Base-by-base conservation (phyloP, 1,284 basidiomycete species). In the Fomitiporia mediterranea region DNA sequence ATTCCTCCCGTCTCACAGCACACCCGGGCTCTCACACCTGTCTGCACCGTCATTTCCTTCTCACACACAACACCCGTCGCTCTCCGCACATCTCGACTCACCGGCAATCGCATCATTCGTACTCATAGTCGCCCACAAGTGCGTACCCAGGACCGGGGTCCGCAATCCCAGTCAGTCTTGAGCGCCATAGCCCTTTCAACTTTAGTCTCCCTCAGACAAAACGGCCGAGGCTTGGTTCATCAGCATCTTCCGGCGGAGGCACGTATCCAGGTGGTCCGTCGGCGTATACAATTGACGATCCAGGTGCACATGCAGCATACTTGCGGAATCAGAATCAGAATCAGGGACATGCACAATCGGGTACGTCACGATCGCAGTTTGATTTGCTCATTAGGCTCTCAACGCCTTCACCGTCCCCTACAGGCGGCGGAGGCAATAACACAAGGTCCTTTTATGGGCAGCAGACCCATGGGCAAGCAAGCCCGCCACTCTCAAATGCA, bases 121-220 rank as follows among this genome's bases (percentile, higher is more conserved):
- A 50, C 32, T 46, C 52, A 2, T 49, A 23, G 3, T 37, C 47
- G 1, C 30, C 47, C 49, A 27, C 55, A 19, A 21, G 48, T 30
- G 17, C 23, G 21, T 21, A 30, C 11, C 25, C 48, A 32, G 27
- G 28, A 13, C 38, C 40, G n/a, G 25, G 25, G 15, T 32, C 30
- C 52, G 21, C 52, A 8, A 28, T 58, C 32, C 56, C 56, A 15
- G 56, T 58, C 13, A 54, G 52, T 5, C 52, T 58, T 9, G 56
- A 54, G 23, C 56, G 56, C 23, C 43, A 2, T 23, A 28, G n/a
- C 17, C 40, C 17, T n/a, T 35, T 27, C 32, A 49, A 23, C 32
- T n/a, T 19, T 15, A 27, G 23, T 30, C 35, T 19, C 17, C 43
- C 13, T 8, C 17, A 38, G 25, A 7, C 37, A 11, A 57, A 57